Evolutionary conservation across 352 stramenopile species (phyloP), one percentile per base, ranked within the genome.

Genomic region (Pythium monospermum): DNA sequence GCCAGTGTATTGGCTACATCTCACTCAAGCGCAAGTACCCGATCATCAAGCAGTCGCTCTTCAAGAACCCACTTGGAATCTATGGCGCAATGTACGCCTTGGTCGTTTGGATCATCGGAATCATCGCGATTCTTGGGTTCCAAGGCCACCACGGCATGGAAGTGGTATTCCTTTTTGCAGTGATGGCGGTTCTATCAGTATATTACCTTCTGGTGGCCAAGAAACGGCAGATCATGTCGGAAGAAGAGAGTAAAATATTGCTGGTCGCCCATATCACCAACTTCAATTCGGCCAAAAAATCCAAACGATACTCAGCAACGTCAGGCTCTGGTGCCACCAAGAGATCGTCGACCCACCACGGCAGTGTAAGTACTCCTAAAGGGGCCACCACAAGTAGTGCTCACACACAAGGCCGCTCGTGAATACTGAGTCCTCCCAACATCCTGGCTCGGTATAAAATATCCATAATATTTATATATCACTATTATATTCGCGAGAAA

Each of bases 1-100:
- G 57, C 6, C 64, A 69, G 32, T 65, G 53, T 37, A 41, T 64
- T 21, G 58, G 57, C 7, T 71, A 64, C 44, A 47, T 71, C 37
- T 51, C 25, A 16, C 47, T 67, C 16, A 53, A 50, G 6, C 1
- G 39, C 21, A 38, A 61, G 11, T 66, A 54, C 38, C 37, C 26
- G 0, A 36, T 57, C 16, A 18, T 53, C 1, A 38, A 39, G 31
- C 15, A 47, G 10, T 19, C 48, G 13, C 6, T 7, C 8, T 66
- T 66, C 22, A 21, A 27, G 0, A 68, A 49, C 19, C 63, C 63
- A 12, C 33, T 71, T 4, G 63, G 58, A 1, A 52, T 57, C 13
- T 0, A 10, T 26, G 63, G 58, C 11, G 63, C 57, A 6, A 19
- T 63, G 18, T 65, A 61, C 19, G 25, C 55, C 21, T 25, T 66